Conservation (phyloP, 2,329 filamentous ascomycete genomes). For the Pyricularia grisea region DNA sequence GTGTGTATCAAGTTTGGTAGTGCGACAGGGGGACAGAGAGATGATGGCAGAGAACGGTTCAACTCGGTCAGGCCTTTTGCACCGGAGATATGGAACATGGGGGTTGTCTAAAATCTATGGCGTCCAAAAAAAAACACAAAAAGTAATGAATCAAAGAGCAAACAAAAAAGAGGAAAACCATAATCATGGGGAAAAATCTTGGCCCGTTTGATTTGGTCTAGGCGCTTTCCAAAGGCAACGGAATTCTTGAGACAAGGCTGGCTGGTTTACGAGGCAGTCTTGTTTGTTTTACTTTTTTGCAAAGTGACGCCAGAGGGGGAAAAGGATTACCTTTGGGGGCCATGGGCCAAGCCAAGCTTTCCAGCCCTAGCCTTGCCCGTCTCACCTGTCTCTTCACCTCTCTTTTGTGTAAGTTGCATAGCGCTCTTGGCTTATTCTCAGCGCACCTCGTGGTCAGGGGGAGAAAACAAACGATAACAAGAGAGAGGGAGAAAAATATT, state of each 20-base stretch:
- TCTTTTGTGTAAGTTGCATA: not conserved
- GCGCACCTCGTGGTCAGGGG: not conserved
- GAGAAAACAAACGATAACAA: too few species aligned
- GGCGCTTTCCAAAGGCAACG: not conserved
- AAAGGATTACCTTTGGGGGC: not conserved
- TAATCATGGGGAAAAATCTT: not conserved
- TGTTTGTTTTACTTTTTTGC: not conserved
- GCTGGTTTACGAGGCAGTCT: not conserved
- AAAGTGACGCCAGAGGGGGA: not conserved
- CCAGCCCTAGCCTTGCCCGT: not conserved
- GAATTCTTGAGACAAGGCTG: not conserved
- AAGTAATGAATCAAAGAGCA: too few species aligned
- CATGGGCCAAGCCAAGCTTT: not conserved
- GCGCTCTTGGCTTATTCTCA: not conserved
- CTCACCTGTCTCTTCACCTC: not conserved
- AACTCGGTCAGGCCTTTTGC: not conserved
- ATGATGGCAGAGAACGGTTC: not conserved
- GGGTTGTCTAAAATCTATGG: not conserved
- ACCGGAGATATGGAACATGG: too few species aligned
- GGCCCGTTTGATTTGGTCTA: not conserved
- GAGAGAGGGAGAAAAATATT: too few species aligned
- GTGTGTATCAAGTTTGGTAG: not conserved
- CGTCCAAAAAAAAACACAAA: not conserved
- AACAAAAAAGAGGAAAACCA: not conserved
- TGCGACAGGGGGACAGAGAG: not conserved